Evolutionary conservation across 148 eudicot genomes (phyloP), one percentile per base, ranked within the genome.

Genomic region (Arctostaphylos glauca): DNA sequence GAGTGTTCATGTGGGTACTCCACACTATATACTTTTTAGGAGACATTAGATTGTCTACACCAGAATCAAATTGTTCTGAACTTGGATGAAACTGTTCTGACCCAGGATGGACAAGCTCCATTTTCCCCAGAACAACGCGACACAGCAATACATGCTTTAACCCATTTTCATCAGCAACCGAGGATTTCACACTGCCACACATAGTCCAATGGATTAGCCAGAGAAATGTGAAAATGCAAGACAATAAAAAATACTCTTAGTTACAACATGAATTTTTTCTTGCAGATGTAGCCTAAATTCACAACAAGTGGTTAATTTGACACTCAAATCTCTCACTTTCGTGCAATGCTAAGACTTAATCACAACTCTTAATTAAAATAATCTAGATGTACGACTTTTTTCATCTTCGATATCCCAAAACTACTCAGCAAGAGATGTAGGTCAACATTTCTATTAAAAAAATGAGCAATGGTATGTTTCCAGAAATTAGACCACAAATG

Each of bases 141-240:
- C 98, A 95, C 16, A 95, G 90, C 55, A 92, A 19, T 6, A 91
- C 75, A 75, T 93, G 95, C 74, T 83, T 89, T 53, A 96, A 13
- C 1, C 95, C 98, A 68, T 93, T 84, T 5, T 92, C 89, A 54
- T 92, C 95, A 10, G 74, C 71, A 6, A 78, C 67, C n/a, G 92
- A 82, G 13, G 88, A 79, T 80, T 86, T 82, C 82, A 92, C 81
- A 82, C 97, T 95, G 91, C n/a, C 46, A 15, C 50, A 73, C 54
- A 82, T 25, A 43, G 6, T 66, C 38, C 43, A 15, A 66, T 12
- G 44, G 71, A 66, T 25, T 66, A 12, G 13, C 70, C 3, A 25
- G 31, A 9, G 70, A 64, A 64, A 2, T 7, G 7, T 66, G 44
- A 18, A 48, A 46, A 74, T 74, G n/a, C 16, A 46, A 25, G 18